Evolutionary conservation across 805 yeast species (phyloP), one percentile per base, ranked within the genome.

Genomic region (Tetrapisispora fleetii): DNA sequence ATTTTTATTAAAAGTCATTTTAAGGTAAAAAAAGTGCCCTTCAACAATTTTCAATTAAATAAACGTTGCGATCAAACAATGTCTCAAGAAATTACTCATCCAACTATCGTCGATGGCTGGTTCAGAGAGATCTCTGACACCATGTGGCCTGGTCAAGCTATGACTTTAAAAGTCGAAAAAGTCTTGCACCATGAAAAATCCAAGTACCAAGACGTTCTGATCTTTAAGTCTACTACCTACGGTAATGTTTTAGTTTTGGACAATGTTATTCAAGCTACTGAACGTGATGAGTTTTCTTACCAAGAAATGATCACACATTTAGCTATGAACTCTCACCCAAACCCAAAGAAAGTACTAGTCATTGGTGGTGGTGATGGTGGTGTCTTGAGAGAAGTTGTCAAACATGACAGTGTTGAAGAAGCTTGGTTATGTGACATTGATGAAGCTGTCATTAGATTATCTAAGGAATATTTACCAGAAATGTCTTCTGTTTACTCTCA

Each of bases 301-400:
- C 99, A 93, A 74, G 99, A 91, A 73, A 93, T 91, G 98, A 91
- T 91, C 68, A 74, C 97, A 38, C 97, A 91, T 70, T 76, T 93
- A 62, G 96, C 95, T 7, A 63, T 93, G 69, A 85, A 83, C 78
- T 81, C 93, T 47, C 98, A 93, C 71, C 90, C 96, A 59, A 81
- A 86, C 72, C 98, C 98, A 50, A 87, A 86, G 76, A 83, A 77
- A 60, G 97, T 95, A 22, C 75, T 91, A 49, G 98, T 91, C 54
- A 85, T 91, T 63, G 99, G 99, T 51, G 99, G 99, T 55, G 99
- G 99, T 63, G 99, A 91, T 68, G 99, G 99, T 59, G 98, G 98
- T 70, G 98, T 91, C 46, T 77, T 91, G 62, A 81, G 98, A 71
- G 98, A 91, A 71, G 77, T 90, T 63, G 86, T 89, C 63, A 91